Evolutionary conservation across 2,329 filamentous ascomycete species (phyloP), one percentile per base, ranked within the genome.

Genomic region (Cyphellophora attinorum): DNA sequence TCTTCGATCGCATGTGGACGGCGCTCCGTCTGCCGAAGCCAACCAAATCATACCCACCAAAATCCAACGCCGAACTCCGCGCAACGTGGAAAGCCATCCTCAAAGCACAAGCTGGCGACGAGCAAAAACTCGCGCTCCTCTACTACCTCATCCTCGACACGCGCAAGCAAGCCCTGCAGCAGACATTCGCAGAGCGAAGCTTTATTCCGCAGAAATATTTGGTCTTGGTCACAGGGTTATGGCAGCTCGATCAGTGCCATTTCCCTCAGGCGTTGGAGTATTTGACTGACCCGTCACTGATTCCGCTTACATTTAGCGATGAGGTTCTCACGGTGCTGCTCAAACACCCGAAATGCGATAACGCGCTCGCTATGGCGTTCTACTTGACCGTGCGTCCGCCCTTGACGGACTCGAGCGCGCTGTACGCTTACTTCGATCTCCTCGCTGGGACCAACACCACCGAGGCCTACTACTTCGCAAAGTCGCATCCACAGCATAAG

Each of bases 91-190:
- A 76, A 41, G 74, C 77, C 39, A 78, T 93, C 44, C 72, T 78
- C 54, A 68, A 75, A 16, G 74, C 67, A 35, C 64, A 63, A 31
- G 76, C 80, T 47, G 72, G 79, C 5, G 68, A 74, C 35, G 81
- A 88, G 56, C 79, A 88, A 61, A 88, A 88, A 56, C 76, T 86
- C 46, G 84, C 85, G 12, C 70, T 91, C 31, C 67, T 93, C 44
- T 93, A 84, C 65, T 93, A 93, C 56, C 65, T 93, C 25, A 70
- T 93, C 3, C 79, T 85, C 51, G 84, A 93, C 55, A 74, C 81
- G 52, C 74, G 80, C 49, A 59, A 64, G 25, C 58, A 60, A 10
- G 53, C 62, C 17, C 65, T 70, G 33, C 65, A 67, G 13, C 65
- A 68, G 3, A 58, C 68, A 12, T 85, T 89, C 47, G 75, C 78